Conservation (phyloP, 106 monocot genomes). For the Phalaenopsis equestris region DNA sequence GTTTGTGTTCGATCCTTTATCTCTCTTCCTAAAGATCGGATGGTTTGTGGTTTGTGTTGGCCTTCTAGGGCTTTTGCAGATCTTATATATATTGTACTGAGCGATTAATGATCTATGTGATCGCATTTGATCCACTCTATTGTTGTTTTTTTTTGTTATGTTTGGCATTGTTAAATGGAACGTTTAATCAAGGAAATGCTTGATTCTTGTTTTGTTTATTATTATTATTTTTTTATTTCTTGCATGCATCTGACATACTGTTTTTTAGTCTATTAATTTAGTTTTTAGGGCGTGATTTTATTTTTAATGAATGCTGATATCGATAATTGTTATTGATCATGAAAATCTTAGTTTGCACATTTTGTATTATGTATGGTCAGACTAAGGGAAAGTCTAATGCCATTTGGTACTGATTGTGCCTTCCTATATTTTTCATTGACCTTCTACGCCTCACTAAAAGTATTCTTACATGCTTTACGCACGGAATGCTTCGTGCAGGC, state of each 20-base stretch:
- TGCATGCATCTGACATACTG: neutral
- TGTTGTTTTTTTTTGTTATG: neutral
- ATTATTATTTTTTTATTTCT: neutral
- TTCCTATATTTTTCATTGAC: neutral
- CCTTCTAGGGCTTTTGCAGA: neutral
- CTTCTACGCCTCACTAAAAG: neutral
- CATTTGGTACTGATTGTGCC: neutral
- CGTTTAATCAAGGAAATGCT: neutral
- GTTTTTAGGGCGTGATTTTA: too few species aligned
- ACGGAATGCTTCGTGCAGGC: neutral
- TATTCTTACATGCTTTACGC: neutral
- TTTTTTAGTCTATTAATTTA: too few species aligned
- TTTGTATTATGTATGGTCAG: neutral
- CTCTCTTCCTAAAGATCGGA: neutral
- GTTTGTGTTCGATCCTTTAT: neutral
- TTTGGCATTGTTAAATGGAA: slow-evolving; percentile 8
- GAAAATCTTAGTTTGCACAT: neutral
- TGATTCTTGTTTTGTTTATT: neutral
- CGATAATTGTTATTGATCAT: neutral
- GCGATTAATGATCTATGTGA: slow-evolving; percentile 1
- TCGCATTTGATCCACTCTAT: slow-evolving; percentile 7
- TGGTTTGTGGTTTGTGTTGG: neutral
- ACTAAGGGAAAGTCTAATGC: neutral
- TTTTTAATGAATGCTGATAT: too few species aligned
- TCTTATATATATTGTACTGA: neutral